Percentiles rank a stretch among this genome's conserved stretches.
Conservation (phyloP, 192 early-diverging fungal genomes). For the Entophlyctis helioformis region DNA sequence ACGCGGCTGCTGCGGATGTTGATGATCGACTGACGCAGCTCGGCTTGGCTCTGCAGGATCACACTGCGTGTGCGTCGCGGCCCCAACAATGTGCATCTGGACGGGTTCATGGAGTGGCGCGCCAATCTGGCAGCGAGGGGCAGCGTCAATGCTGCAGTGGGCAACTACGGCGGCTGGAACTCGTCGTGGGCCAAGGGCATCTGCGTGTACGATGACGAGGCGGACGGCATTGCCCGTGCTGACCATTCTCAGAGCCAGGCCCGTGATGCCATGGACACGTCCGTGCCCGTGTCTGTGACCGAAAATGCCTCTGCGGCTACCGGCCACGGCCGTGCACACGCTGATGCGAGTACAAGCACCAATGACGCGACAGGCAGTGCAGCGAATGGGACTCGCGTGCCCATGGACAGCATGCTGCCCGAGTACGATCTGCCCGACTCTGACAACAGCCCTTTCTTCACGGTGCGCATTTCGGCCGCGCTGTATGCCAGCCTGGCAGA, state of each 20-base stretch:
- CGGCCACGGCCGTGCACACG: too few species aligned
- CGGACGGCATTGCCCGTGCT: too few species aligned
- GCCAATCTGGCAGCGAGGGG: slow-evolving; percentile 12
- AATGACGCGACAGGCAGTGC: too few species aligned
- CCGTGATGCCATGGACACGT: background rate
- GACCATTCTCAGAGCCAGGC: too few species aligned
- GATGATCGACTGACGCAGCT: background rate
- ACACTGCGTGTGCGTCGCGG: slow-evolving; percentile 31
- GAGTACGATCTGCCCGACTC: too few species aligned
- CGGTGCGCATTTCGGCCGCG: slow-evolving; percentile 21
- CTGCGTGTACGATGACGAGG: slow-evolving; percentile 23
- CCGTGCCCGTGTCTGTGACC: background rate
- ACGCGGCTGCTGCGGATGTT: background rate
- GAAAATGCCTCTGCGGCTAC: too few species aligned
- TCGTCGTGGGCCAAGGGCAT: slow-evolving; percentile 38
- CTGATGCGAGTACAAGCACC: too few species aligned
- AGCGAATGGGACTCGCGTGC: too few species aligned
- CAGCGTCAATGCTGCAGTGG: slow-evolving; percentile 15
- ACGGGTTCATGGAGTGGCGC: slow-evolving; percentile 23
- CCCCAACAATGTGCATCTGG: slow-evolving; percentile 17
- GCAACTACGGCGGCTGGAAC: slow-evolving; percentile 30
- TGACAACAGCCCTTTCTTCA: slow-evolving; percentile 15
- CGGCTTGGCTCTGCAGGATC: background rate
- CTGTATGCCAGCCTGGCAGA: too few species aligned
- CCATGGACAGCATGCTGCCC: too few species aligned